Evolutionary conservation across 768 basidiomycete genomes (phyloP).

Genomic region (Pulveroboletus ravenelii): DNA sequence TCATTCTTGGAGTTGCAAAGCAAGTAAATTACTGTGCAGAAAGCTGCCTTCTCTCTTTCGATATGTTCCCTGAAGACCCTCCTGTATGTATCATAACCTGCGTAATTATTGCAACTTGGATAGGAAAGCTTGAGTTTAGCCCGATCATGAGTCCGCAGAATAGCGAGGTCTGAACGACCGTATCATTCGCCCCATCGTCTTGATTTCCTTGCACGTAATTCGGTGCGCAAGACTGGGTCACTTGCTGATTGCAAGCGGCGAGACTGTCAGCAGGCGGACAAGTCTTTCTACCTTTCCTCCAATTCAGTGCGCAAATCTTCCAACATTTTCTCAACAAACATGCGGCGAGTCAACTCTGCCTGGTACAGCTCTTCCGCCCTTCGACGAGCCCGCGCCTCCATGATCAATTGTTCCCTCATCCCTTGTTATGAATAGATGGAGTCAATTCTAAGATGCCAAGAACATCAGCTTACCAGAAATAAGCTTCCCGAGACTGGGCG

Average conservation of each 20-base stretch:
- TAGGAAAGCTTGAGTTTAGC: neutral
- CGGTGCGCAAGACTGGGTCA: neutral
- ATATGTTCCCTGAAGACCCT: slow-evolving; percentile 14
- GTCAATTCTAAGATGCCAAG: neutral
- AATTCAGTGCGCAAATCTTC: slow-evolving; percentile 13
- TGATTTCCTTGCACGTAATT: too few species aligned
- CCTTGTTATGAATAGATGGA: slow-evolving; percentile 7
- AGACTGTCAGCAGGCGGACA: neutral
- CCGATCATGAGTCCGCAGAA: neutral
- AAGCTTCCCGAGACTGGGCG: slow-evolving; percentile 32
- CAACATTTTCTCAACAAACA: slow-evolving; percentile 27
- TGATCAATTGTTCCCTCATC: slow-evolving; percentile 33
- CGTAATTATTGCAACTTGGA: neutral
- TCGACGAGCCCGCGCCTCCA: slow-evolving; percentile 30
- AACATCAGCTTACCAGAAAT: slow-evolving; percentile 28
- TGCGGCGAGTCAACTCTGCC: slow-evolving; percentile 29
- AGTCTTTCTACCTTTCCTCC: neutral
- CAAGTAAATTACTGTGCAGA: slow-evolving; percentile 18
- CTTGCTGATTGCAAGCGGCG: neutral
- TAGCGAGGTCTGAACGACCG: neutral
- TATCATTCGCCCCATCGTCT: neutral
- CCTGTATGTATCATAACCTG: slow-evolving; percentile 22
- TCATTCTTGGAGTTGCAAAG: slow-evolving; percentile 1
- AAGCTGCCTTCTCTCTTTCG: slow-evolving; percentile 14
- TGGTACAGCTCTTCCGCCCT: slow-evolving; percentile 31